Percentiles rank a stretch among this genome's conserved stretches.
These are phyloP conservation scores for Diaporthe helianthi DNA, from an alignment of 2,329 filamentous ascomycete genomes.

Conservation along the genomic window DNA sequence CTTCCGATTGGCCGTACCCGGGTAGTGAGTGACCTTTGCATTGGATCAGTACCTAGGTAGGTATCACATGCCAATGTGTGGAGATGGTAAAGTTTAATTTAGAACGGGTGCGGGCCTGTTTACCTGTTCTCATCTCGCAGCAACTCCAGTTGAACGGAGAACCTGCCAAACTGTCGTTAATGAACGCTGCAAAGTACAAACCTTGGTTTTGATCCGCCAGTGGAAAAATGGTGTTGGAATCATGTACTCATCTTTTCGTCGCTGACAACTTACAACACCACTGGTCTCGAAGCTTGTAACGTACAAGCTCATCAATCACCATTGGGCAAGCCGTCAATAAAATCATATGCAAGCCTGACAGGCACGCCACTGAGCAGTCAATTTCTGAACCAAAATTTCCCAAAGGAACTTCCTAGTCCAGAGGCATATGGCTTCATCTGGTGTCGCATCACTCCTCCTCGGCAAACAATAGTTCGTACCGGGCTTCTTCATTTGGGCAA, in stretches of 20 bases:
- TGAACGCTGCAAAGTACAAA: too few species aligned
- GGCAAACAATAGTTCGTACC: constrained; percentile 9
- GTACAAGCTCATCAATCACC: not conserved
- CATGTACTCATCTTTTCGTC: not conserved
- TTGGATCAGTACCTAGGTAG: too few species aligned
- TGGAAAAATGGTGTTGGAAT: not conserved
- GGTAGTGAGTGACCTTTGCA: too few species aligned
- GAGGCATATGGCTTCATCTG: not conserved
- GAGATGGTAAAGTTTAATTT: too few species aligned
- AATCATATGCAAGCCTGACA: constrained; percentile 17
- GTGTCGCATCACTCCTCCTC: not conserved
- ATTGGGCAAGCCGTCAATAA: not conserved
- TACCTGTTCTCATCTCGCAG: too few species aligned
- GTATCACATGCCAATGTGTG: too few species aligned
- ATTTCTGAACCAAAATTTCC: not conserved
- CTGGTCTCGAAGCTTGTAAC: not conserved
- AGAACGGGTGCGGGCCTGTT: too few species aligned
- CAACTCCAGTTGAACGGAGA: too few species aligned
- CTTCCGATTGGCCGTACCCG: not conserved
- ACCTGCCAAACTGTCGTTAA: too few species aligned
- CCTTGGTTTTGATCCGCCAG: too few species aligned
- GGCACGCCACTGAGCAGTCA: not conserved
- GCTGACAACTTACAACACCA: not conserved
- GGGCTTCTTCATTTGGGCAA: constrained; percentile 9
- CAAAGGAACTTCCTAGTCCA: not conserved